phyloP scores from a whole-genome alignment of 2,329 filamentous ascomycete genomes.

The Hypoxylon sp. region DNA sequence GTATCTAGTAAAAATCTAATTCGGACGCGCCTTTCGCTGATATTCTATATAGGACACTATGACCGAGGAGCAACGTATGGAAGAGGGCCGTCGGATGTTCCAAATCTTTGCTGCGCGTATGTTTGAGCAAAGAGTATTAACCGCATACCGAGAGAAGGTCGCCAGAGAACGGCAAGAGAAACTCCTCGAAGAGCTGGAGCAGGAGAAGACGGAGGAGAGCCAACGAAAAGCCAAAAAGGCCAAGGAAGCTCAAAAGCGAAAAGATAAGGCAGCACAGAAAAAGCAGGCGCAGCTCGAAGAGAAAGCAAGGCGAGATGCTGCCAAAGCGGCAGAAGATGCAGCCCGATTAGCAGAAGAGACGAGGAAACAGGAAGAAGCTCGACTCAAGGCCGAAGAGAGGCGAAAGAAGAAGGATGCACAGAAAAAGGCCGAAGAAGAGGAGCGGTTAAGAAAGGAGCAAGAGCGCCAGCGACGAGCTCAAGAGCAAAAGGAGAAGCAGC shows the following conservation, averaged over 20 bases:
- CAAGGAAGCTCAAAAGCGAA: slow-evolving; percentile 93
- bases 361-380: slow-evolving; percentile 84
- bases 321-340: slow-evolving; percentile 89
- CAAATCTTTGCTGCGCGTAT: slow-evolving; percentile 99
- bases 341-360: slow-evolving; percentile 82
- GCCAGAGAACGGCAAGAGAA: slow-evolving; percentile 92
- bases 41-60: slow-evolving; percentile 82
- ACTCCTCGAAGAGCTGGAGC: slow-evolving; percentile 90
- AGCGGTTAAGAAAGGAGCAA: slow-evolving; percentile 85
- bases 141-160: slow-evolving; percentile 98
- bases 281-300: slow-evolving; percentile 93
- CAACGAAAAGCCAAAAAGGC: slow-evolving; percentile 93
- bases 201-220: slow-evolving; percentile 82
- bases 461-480: slow-evolving; percentile 84
- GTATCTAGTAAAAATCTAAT: slow-evolving; percentile 58
- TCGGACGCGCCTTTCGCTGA: slow-evolving; percentile 44
- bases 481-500: slow-evolving; percentile 88
- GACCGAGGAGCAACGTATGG: slow-evolving; percentile 99
- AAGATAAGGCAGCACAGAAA: slow-evolving; percentile 92
- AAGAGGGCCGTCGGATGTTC: slow-evolving; percentile 98
- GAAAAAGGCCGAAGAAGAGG: slow-evolving; percentile 91
- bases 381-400: slow-evolving; percentile 88
- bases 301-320: slow-evolving; percentile 87
- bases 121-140: slow-evolving; percentile 98
- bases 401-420: slow-evolving; percentile 92